These are phyloP conservation scores for Chlorella vulgaris DNA, from an alignment of 139 green algal species.

Conservation along the genomic window DNA sequence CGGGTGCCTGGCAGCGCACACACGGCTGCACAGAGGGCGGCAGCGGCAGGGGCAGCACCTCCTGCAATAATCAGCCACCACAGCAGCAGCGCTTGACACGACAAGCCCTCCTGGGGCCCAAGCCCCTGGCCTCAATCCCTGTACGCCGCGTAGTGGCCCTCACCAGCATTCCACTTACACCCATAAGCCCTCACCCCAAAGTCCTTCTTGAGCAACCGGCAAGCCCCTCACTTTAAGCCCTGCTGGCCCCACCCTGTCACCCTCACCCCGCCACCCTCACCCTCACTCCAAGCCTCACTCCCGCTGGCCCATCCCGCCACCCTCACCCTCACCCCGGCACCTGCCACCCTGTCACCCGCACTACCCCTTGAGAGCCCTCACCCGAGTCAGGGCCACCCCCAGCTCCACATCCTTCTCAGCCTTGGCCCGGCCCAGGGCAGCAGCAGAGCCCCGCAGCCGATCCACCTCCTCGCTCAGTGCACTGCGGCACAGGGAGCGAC, in stretches of 20 bases:
- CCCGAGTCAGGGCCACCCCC: slow-evolving; percentile 45
- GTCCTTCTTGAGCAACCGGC: no score
- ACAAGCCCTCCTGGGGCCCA: no score
- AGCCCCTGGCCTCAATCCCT: no score
- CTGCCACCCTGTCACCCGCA: neutral
- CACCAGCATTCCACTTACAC: no score
- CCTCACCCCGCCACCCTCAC: neutral
- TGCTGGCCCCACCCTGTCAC: neutral
- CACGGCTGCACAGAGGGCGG: no score
- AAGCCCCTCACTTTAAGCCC: neutral
- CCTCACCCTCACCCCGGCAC: neutral
- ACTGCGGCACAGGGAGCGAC: neutral
- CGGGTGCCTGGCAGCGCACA: no score
- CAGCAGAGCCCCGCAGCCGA: slow-evolving; percentile 43
- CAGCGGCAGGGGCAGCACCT: no score
- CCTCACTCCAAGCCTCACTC: neutral
- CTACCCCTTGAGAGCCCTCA: neutral
- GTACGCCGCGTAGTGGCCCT: no score
- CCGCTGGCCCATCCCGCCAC: neutral
- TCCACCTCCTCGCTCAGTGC: slow-evolving; percentile 64
- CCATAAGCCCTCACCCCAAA: no score
- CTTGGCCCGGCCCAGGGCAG: slow-evolving; percentile 49
- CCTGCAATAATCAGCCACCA: no score
- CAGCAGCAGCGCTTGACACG: no score
- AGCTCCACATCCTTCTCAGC: slow-evolving; percentile 63